Percentiles rank a stretch among this genome's conserved stretches.
phyloP scores from a whole-genome alignment of 1,139 yeast genomes.

The Geotrichum restrictum region DNA sequence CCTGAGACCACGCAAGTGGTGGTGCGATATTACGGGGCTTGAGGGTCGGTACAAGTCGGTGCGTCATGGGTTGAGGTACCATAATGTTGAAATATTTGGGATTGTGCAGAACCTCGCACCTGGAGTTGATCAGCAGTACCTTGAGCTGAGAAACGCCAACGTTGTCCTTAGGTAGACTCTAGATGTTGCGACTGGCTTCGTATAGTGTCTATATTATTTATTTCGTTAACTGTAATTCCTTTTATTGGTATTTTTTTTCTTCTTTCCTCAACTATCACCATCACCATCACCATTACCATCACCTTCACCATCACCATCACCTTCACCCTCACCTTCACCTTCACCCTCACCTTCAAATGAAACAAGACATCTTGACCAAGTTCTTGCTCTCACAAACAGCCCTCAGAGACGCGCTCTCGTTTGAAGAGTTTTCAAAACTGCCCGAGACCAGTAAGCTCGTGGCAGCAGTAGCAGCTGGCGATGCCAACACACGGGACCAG shows the following conservation, averaged over 20 bases:
- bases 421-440: slow-evolving; percentile 22
- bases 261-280: not conserved
- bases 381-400: slow-evolving; percentile 28
- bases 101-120: slow-evolving; percentile 77
- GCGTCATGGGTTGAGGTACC: slow-evolving; percentile 69
- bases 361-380: slow-evolving; percentile 22
- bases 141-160: slow-evolving; percentile 83
- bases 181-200: slow-evolving; percentile 1
- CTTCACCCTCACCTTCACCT: too few species aligned
- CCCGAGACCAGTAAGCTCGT: slow-evolving; percentile 17
- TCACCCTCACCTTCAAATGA: too few species aligned
- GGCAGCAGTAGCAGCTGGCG: slow-evolving; percentile 6
- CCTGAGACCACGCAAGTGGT: slow-evolving; percentile 70
- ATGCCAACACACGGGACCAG: slow-evolving; percentile 2
- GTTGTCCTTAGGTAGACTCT: slow-evolving; percentile 58
- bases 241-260: not conserved
- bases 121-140: slow-evolving; percentile 90
- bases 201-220: not conserved
- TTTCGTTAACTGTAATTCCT: not conserved
- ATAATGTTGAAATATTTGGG: slow-evolving; percentile 79
- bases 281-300: too few species aligned
- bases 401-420: slow-evolving; percentile 23
- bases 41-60: slow-evolving; percentile 76
- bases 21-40: slow-evolving; percentile 92
- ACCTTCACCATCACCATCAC: not conserved